phyloP scores from a whole-genome alignment of 768 basidiomycete species.

The Leccinum longicurvipes region DNA sequence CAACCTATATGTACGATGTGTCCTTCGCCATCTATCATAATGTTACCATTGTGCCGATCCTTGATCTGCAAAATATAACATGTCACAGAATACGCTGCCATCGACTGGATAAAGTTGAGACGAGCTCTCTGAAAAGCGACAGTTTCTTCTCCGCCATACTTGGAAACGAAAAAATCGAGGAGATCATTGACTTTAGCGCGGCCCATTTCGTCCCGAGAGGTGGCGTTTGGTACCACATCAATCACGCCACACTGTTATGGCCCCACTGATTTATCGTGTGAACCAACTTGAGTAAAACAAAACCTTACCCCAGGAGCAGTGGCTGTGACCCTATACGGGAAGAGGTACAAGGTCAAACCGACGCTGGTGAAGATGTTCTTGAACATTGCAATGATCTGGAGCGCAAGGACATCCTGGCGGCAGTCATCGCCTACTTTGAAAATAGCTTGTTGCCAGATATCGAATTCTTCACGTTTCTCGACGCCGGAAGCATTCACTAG shows the following conservation, averaged over 20 bases:
- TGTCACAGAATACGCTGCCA: slow-evolving; percentile 98
- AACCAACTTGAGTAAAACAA: neutral
- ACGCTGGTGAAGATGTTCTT: slow-evolving; percentile 93
- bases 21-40: slow-evolving; percentile 98
- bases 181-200: slow-evolving; percentile 97
- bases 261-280: neutral
- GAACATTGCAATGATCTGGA: slow-evolving; percentile 99
- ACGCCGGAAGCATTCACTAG: slow-evolving; percentile 60
- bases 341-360: slow-evolving; percentile 88
- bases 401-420: slow-evolving; percentile 94
- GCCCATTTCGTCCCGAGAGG: slow-evolving; percentile 99
- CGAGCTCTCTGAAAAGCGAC: slow-evolving; percentile 89
- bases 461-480: slow-evolving; percentile 63
- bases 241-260: slow-evolving; percentile 88
- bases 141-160: slow-evolving; percentile 89
- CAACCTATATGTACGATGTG: slow-evolving; percentile 94
- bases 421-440: slow-evolving; percentile 99
- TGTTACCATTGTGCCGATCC: slow-evolving; percentile 98
- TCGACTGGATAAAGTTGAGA: slow-evolving; percentile 95
- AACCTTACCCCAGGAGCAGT: slow-evolving; percentile 87
- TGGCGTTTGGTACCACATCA: slow-evolving; percentile 96
- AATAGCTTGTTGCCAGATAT: slow-evolving; percentile 96
- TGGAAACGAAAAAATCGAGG: slow-evolving; percentile 88
- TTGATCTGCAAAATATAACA: slow-evolving; percentile 99
- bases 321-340: slow-evolving; percentile 95